Conservation (phyloP, 2,329 filamentous ascomycete genomes). For the Fusarium pininemorale region DNA sequence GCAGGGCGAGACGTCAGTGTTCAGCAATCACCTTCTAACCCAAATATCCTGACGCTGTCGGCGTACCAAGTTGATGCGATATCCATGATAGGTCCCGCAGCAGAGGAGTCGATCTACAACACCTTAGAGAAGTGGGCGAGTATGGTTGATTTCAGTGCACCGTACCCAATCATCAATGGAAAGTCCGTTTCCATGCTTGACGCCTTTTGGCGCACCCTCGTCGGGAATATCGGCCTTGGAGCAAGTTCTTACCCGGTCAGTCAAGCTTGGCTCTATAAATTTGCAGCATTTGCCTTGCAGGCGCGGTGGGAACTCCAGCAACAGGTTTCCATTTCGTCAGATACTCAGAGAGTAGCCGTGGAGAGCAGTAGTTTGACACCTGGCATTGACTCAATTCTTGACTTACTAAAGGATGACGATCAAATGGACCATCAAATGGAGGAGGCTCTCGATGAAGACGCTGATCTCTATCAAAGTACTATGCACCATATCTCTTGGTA, state of each 20-base stretch:
- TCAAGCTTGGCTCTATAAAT: background rate
- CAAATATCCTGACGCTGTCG: fast-evolving
- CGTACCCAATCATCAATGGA: background rate
- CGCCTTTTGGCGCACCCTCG: background rate
- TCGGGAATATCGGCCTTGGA: background rate
- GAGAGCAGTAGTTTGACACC: background rate
- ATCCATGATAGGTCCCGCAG: background rate
- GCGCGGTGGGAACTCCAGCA: background rate
- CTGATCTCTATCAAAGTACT: fast-evolving
- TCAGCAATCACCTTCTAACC: fast-evolving
- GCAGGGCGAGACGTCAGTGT: background rate
- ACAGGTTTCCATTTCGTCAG: fast-evolving
- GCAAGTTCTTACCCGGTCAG: background rate
- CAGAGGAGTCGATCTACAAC: background rate
- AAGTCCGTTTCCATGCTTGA: background rate
- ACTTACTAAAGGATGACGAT: fast-evolving
- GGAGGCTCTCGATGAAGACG: background rate
- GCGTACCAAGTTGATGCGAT: background rate
- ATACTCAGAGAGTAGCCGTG: fast-evolving
- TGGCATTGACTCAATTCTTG: background rate
- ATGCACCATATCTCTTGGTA: background rate
- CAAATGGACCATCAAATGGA: fast-evolving
- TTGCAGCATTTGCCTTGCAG: background rate
- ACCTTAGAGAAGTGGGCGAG: background rate
- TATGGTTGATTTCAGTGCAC: background rate